Evolutionary conservation across 805 yeast genomes (phyloP), one percentile per base, ranked within the genome.

Genomic region (Metschnikowia continentalis): DNA sequence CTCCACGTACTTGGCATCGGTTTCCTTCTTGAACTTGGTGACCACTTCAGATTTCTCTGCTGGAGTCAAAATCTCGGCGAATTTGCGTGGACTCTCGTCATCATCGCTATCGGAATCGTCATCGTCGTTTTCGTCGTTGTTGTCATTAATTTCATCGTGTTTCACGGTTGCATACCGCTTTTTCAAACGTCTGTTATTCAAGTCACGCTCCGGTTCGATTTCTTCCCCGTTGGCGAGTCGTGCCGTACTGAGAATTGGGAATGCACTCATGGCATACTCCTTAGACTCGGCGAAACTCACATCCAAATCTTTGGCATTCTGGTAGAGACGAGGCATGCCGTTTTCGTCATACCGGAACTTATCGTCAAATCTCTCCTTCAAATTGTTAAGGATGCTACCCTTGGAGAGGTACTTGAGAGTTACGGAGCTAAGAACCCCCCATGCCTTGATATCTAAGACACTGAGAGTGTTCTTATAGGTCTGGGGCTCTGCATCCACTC

Each of bases 291-390:
- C 73, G 61, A 82, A 92, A 15, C 78, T 78, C 2, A 66, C 66
- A 50, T 90, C 96, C 51, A 94, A 79, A 58, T 91, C 95, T 39
- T 74, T 75, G 32, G 84, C 79, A 49, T 82, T 83, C 56, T 80
- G 82, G 88, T 96, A 92, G 32, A 91, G 74, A 36, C 82, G 78
- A 13, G 99, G 99, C 30, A 89, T 68, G 2, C 91, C 95, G 53
- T 84, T 78, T 35, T 79, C 83, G 65, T 90, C 97, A 64, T 87
- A 94, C 59, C 92, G 77, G 72, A 94, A 92, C 40, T 69, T 73
- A 51, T 83, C 88, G 59, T 92, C 97, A 70, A 94, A 92, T 52
- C 81, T 73, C 53, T 88, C 95, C 62, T 88, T 83, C 62, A 92
- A 68, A 23, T 89, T 76, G 48, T 76, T 72, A 1, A 85, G 73